Evolutionary conservation across 2,329 filamentous ascomycete species (phyloP).

Genomic region (Rutstroemia sp.): DNA sequence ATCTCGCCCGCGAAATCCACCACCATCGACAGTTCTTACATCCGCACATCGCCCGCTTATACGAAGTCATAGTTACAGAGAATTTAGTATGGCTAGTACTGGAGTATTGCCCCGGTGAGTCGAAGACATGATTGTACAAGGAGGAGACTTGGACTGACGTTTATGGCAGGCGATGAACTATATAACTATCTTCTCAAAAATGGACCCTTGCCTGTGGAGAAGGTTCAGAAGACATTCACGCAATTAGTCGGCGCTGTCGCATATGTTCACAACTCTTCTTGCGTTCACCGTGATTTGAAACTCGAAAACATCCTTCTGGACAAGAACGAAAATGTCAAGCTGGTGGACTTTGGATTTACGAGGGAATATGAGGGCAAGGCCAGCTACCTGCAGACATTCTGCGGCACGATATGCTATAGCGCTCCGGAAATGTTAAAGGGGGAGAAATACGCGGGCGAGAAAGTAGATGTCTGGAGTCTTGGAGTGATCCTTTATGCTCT

Average conservation of each 20-base stretch:
- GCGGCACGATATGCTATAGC: conserved; percentile 94
- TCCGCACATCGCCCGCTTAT: conserved; percentile 90
- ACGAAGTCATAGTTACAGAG: conserved; percentile 98
- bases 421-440: conserved; percentile 98
- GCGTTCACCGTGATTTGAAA: conserved; percentile 94
- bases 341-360: conserved; percentile 97
- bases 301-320: conserved; percentile 94
- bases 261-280: conserved; percentile 91
- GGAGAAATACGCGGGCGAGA: conserved; percentile 95
- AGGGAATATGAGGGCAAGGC: conserved; percentile 93
- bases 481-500: conserved; percentile 80
- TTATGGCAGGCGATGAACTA: conserved; percentile 71
- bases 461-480: conserved; percentile 93
- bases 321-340: conserved; percentile 93
- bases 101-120: conserved; percentile 85
- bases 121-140: neutral
- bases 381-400: conserved; percentile 95
- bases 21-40: conserved; percentile 97
- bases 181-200: conserved; percentile 92
- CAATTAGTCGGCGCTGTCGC: conserved; percentile 91
- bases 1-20: conserved; percentile 94
- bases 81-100: conserved; percentile 90
- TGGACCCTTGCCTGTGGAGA: conserved; percentile 73
- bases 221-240: conserved; percentile 92
- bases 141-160: conserved; percentile 24